These are phyloP conservation scores for Botrytis paeoniae DNA, from an alignment of 2,329 filamentous ascomycete genomes.

Conservation along the genomic window DNA sequence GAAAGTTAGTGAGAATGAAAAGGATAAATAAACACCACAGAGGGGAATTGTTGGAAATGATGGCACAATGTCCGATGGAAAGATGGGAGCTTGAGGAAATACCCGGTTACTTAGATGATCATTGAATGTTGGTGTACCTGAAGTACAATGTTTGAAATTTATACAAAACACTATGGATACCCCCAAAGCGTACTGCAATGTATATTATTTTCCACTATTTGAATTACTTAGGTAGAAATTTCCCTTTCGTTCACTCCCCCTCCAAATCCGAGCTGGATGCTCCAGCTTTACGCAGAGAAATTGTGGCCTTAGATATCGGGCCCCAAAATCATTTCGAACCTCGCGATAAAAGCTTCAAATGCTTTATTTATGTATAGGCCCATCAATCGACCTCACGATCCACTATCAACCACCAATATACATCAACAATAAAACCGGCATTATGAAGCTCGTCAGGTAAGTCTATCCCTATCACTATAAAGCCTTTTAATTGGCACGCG, in stretches of 20 bases:
- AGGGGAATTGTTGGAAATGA: background rate
- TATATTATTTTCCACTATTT: background rate
- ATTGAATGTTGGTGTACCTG: conserved; percentile 14
- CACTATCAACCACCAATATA: conserved; percentile 12
- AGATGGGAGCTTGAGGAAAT: conserved; percentile 11
- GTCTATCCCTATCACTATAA: conserved; percentile 38
- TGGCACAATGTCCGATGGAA: background rate
- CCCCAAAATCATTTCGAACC: background rate
- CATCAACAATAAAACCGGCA: conserved; percentile 41
- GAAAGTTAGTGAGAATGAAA: conserved; percentile 77
- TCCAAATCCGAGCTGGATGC: background rate
- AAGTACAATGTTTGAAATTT: conserved; percentile 17
- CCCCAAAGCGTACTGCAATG: conserved; percentile 6
- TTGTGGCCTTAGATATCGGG: background rate
- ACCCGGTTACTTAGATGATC: conserved; percentile 17
- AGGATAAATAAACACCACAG: conserved; percentile 45
- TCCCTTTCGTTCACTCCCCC: background rate
- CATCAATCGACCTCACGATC: conserved; percentile 6
- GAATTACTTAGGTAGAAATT: background rate
- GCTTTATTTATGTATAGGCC: conserved; percentile 7
- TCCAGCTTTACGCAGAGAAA: background rate
- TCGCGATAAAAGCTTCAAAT: conserved; percentile 21
- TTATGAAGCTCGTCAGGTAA: conserved; percentile 97
- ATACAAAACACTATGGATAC: conserved; percentile 11
- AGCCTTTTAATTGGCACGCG: conserved; percentile 39